These are phyloP conservation scores for Skeletonema potamos DNA, from an alignment of 108 stramenopile species.

Conservation along the genomic window DNA sequence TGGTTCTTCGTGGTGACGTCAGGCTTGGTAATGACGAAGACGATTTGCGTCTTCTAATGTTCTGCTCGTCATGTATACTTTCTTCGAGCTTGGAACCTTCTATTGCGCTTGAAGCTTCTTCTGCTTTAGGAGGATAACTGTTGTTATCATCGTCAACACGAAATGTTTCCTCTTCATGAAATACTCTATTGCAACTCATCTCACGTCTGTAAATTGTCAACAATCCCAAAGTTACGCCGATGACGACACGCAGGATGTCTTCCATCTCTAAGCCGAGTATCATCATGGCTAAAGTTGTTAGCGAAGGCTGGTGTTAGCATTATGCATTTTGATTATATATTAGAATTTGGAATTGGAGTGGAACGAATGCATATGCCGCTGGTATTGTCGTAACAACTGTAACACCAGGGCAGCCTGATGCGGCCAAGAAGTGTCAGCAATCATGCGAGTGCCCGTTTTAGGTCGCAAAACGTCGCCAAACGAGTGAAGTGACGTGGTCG, in stretches of 20 bases:
- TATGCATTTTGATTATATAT: too few species aligned
- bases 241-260: constrained; percentile 29
- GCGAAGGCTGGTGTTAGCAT: not conserved
- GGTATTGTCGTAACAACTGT: too few species aligned
- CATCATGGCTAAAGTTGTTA: not conserved
- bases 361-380: too few species aligned
- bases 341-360: too few species aligned
- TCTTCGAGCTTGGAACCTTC: not conserved
- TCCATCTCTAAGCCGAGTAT: not conserved
- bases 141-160: not conserved
- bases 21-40: constrained; percentile 18
- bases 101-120: not conserved
- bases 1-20: not conserved
- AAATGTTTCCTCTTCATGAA: constrained; percentile 47
- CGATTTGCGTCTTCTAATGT: constrained; percentile 15
- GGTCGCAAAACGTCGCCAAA: not conserved
- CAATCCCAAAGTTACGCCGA: constrained; percentile 31
- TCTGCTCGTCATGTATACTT: not conserved
- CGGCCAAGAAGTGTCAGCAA: too few species aligned
- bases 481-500: not conserved
- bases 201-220: constrained; percentile 77
- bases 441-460: not conserved
- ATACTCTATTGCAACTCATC: constrained; percentile 84
- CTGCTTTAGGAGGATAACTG: not conserved
- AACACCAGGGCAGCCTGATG: too few species aligned